Percentiles rank a stretch among this genome's conserved stretches.
Evolutionary conservation across 306 rosid species (phyloP).

Genomic region (Quercus ilex): DNA sequence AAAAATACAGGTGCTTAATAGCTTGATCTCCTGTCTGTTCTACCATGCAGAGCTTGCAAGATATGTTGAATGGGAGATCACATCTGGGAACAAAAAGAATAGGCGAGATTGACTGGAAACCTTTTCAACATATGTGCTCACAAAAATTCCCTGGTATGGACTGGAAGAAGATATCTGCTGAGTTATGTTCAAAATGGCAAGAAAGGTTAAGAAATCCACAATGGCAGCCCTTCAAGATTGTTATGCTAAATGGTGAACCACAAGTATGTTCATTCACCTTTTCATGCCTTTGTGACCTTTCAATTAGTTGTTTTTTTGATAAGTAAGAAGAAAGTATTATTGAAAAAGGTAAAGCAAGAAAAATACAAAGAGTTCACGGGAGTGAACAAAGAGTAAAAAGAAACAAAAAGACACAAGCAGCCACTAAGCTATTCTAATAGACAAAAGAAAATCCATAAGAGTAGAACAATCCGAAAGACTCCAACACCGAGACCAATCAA

Average conservation of each 20-base stretch:
- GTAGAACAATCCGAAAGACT: no score
- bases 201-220: conserved; percentile 20
- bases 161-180: conserved; percentile 24
- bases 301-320: not conserved
- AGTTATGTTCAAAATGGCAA: conserved; percentile 31
- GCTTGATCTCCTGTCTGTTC: conserved; percentile 3
- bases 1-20: not conserved
- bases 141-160: conserved; percentile 14
- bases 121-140: conserved; percentile 26
- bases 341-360: no score
- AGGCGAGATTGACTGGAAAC: conserved; percentile 31
- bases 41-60: conserved; percentile 19
- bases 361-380: no score
- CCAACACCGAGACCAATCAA: no score
- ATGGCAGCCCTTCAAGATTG: conserved; percentile 32
- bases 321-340: no score
- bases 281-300: not conserved
- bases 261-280: conserved; percentile 11
- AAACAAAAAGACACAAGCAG: no score
- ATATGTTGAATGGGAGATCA: conserved; percentile 18
- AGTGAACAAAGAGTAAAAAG: no score
- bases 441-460: no score
- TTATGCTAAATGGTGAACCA: conserved; percentile 11
- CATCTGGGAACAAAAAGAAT: conserved; percentile 24
- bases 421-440: no score